Evolutionary conservation across 192 early-diverging fungal species (phyloP).

Genomic region (Coemansia sp.): DNA sequence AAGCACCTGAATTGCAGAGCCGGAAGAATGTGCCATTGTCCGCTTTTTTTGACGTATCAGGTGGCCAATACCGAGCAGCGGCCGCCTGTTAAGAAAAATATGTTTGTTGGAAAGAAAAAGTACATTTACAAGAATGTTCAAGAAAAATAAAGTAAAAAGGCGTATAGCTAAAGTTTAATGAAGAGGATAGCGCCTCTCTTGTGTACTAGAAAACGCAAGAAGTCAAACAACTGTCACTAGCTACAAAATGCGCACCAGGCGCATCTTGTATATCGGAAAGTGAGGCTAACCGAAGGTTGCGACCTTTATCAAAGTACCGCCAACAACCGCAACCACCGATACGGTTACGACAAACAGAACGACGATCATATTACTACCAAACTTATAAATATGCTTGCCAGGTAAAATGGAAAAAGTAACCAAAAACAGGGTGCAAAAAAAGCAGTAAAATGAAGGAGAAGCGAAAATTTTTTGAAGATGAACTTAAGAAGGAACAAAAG

Average conservation of each 20-base stretch:
- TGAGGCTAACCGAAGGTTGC: conserved; percentile 19
- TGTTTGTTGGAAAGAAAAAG: background rate
- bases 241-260: conserved; percentile 8
- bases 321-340: conserved; percentile 35
- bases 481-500: too few relatives aligned
- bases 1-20: background rate
- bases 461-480: too few relatives aligned
- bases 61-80: background rate
- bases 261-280: background rate
- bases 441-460: conserved; percentile 4
- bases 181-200: too few relatives aligned
- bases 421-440: background rate
- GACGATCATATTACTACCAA: conserved; percentile 33
- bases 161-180: background rate
- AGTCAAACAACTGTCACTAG: background rate
- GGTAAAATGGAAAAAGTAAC: background rate
- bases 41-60: background rate
- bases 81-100: background rate
- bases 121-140: conserved; percentile 1
- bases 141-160: background rate
- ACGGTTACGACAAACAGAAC: conserved; percentile 37
- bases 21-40: background rate
- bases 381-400: background rate
- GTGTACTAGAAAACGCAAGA: background rate
- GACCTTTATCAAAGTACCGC: conserved; percentile 40